Evolutionary conservation across 345 rosid genomes (phyloP), one percentile per base, ranked within the genome.

Genomic region (Erucastrum elatum): DNA sequence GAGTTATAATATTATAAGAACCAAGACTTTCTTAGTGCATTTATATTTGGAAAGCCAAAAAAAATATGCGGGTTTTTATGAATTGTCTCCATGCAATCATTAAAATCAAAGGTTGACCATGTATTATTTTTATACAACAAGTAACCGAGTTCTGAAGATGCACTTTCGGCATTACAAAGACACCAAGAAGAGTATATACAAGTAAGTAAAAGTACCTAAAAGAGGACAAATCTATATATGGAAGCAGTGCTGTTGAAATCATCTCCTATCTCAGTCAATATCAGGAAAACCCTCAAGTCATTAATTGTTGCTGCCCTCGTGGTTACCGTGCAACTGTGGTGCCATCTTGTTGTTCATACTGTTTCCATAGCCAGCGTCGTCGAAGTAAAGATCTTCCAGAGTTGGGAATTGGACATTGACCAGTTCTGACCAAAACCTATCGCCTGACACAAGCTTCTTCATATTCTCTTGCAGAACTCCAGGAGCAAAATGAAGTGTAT

Each of bases 401-500:
- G 72, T 66, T 10, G 88, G 91, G 69, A 83, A 89, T 21, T 64
- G 46, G 58, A 76, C 75, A 9, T 65, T 61, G 78, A 66, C 56
- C 39, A 82, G 66, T n/a, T 64, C 29, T 6, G 80, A 63, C 83
- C 88, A 78, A 55, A 80, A 66, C 70, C 4, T 34, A 61, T 88
- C 74, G 25, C 73, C 55, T 37, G 84, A 79, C 64, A 86, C 30
- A 55, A 89, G 87, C 70, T 89, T 88, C 68, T 84, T 85, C 64
- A 75, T 80, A 68, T 70, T 87, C 49, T 75, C 84, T 69, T 86
- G 90, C 13, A 91, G 82, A 5, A 64, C 68, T 55, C 88, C 91
- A 17, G 86, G 69, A 3, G 84, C 77, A 77, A 87, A 91, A 44
- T 46, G 44, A 30, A 91, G 76, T 74, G 67, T 80, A 81, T 91